Evolutionary conservation across 345 rosid genomes (phyloP), one percentile per base, ranked within the genome.

Genomic region (Linum usitatissimum): DNA sequence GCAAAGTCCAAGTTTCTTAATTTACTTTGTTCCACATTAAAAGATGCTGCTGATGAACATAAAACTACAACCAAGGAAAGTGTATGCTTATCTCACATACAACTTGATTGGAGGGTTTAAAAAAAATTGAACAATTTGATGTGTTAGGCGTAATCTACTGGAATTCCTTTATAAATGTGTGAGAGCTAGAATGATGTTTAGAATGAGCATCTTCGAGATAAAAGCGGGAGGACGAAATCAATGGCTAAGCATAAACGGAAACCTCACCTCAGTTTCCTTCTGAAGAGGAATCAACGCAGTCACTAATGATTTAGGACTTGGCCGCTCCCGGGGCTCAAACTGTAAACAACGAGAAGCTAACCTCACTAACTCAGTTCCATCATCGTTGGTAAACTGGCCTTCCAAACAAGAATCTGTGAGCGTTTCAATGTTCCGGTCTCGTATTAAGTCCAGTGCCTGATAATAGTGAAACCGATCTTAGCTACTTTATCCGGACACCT

Each of bases 341-440:
- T 55, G 58, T 23, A 55, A 18, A 55, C 58, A 55, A 10, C 58
- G 58, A 18, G 58, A 55, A 55, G 58, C 58, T 55, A 55, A 23
- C 28, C 58, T 19, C 58, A 55, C 58, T 18, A 55, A 55, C 58
- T 55, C 58, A 18, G 58, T 55, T 55, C 58, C 58, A 55, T 55
- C 58, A 18, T 55, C 58, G 18, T 55, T 55, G 21, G 58, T 55
- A 28, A 55, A 55, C 18, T 55, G 58, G 10, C 58, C 58, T 55
- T 55, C 58, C 30, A 55, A 55, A 55, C 58, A 55, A 13, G 58
- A 55, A 55, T 55, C 58, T 55, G 58, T 55, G 19, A 55, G 30
- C 58, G 18, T 55, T 23, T 55, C 28, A 55, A 55, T 19, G 30
- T 55, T 55, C 4, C 58, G 21, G 28, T 55, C 58, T 23, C 30